Conservation (phyloP, 805 yeast genomes). For the Kurtzmaniella cleridarum region DNA sequence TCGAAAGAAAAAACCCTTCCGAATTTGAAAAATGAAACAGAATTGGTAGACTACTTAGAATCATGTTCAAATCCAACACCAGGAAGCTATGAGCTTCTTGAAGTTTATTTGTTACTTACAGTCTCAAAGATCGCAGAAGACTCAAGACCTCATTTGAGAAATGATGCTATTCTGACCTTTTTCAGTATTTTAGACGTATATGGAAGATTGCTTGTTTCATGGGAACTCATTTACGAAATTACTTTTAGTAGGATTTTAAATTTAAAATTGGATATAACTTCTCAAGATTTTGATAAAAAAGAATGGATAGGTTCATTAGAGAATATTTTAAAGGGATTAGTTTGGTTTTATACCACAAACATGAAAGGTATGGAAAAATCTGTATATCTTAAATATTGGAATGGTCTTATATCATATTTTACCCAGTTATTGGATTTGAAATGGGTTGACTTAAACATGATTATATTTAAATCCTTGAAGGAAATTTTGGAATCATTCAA, state of each 20-base stretch:
- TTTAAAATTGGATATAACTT: slow-evolving; percentile 12
- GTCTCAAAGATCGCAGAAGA: slow-evolving; percentile 63
- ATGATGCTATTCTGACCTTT: slow-evolving; percentile 86
- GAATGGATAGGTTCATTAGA: slow-evolving; percentile 60
- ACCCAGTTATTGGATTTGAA: slow-evolving; percentile 30
- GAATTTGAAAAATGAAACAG: neutral
- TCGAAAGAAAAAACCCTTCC: slow-evolving; percentile 5
- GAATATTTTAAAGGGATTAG: slow-evolving; percentile 60
- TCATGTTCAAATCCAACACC: neutral
- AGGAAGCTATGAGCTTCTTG: slow-evolving; percentile 12
- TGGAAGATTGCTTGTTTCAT: slow-evolving; percentile 50
- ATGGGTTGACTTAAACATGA: slow-evolving; percentile 49
- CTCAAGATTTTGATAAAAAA: slow-evolving; percentile 19
- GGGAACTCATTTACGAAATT: slow-evolving; percentile 63
- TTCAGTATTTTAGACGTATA: slow-evolving; percentile 77
- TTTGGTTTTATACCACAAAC: slow-evolving; percentile 53
- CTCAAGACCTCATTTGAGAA: slow-evolving; percentile 71
- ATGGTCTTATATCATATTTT: slow-evolving; percentile 46
- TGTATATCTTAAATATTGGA: slow-evolving; percentile 41
- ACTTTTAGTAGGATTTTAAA: slow-evolving; percentile 54
- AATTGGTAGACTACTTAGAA: slow-evolving; percentile 6
- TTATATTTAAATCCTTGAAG: slow-evolving; percentile 50
- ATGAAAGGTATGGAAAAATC: slow-evolving; percentile 29
- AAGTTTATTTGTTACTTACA: slow-evolving; percentile 48
- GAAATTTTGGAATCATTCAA: slow-evolving; percentile 31